phyloP scores from a whole-genome alignment of 371 early-diverging fungal species.

The Mucor indicus region DNA sequence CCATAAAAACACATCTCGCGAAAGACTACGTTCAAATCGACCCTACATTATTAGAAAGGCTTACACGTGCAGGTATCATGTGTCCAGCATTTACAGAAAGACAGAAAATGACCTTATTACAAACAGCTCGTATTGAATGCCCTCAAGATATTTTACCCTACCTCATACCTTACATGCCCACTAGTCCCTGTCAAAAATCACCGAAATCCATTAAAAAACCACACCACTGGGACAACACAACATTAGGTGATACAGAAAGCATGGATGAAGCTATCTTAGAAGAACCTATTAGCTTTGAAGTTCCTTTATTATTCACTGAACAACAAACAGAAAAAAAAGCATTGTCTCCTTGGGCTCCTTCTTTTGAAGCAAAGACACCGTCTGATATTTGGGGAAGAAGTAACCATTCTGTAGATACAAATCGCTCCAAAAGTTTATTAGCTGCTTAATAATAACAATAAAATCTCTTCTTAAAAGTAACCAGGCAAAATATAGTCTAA shows the following conservation, averaged over 20 bases:
- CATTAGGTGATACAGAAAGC: too few species aligned
- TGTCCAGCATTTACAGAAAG: slow-evolving; percentile 75
- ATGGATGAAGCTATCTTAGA: too few species aligned
- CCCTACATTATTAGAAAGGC: slow-evolving; percentile 52
- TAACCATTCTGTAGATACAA: slow-evolving; percentile 2
- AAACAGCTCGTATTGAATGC: slow-evolving; percentile 29
- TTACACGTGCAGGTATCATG: slow-evolving; percentile 64
- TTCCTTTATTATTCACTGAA: too few species aligned
- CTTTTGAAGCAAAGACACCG: slow-evolving; percentile 5
- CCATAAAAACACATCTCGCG: slow-evolving; percentile 54
- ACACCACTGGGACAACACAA: neutral
- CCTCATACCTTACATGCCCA: neutral
- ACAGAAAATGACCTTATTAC: slow-evolving; percentile 67
- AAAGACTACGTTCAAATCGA: slow-evolving; percentile 67
- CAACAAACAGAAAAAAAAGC: neutral
- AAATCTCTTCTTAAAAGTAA: slow-evolving; percentile 43
- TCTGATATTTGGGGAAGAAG: slow-evolving; percentile 22
- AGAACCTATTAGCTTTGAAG: too few species aligned
- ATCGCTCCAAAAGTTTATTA: slow-evolving; percentile 6
- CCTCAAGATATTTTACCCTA: slow-evolving; percentile 9
- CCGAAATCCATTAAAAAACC: neutral
- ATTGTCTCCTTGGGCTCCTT: slow-evolving; percentile 18
- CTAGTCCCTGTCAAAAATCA: neutral
- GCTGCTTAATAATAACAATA: slow-evolving; percentile 2
- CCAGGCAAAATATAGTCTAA: slow-evolving; percentile 82